Evolutionary conservation across 192 early-diverging fungal species (phyloP), one percentile per base, ranked within the genome.

Genomic region (Backusella westeae): DNA sequence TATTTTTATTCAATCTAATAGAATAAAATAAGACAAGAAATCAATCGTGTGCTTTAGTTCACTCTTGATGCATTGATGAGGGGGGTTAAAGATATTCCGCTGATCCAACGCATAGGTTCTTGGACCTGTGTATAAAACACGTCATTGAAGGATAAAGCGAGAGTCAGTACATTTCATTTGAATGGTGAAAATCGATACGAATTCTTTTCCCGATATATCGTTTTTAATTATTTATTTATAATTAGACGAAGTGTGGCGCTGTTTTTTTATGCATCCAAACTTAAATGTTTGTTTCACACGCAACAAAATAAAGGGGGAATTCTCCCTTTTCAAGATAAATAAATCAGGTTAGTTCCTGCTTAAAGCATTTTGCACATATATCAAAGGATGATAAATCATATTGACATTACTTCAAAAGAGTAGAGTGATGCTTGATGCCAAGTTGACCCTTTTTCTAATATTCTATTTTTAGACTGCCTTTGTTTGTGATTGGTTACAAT

Each of bases 251-350:
- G 46, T 29, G 56, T 63, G 56, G 56, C 56, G 56, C 56, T 63
- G 56, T 63, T 44, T 63, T 21, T 29, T 63, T 63, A 63, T 63
- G 56, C 56, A 63, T 63, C 56, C 56, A 29, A 63, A 29, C 56
- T 63, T 63, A 63, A 49, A 29, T 63, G 21, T 63, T 63, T 63
- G 56, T 63, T 26, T 63, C 56, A 63, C 56, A 63, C 23, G 4
- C 10, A 59, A 29, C 8, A 1, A 53, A 63, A 63, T 26, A 59
- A 49, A 49, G 17, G 6, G 46, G 19, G 17, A 49, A 49, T 21
- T n/a, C 42, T 44, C 42, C 42, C 15, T 44, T 17, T 44, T 44
- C 4, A 17, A 44, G 15, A 17, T 44, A 15, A 53, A n/a, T 7
- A 21, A 53, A 59, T 26, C 53, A 26, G 23, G 19, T 49, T 49